These are phyloP conservation scores for Aureobasidium sp. DNA, from an alignment of 2,329 filamentous ascomycete genomes.

Conservation along the genomic window DNA sequence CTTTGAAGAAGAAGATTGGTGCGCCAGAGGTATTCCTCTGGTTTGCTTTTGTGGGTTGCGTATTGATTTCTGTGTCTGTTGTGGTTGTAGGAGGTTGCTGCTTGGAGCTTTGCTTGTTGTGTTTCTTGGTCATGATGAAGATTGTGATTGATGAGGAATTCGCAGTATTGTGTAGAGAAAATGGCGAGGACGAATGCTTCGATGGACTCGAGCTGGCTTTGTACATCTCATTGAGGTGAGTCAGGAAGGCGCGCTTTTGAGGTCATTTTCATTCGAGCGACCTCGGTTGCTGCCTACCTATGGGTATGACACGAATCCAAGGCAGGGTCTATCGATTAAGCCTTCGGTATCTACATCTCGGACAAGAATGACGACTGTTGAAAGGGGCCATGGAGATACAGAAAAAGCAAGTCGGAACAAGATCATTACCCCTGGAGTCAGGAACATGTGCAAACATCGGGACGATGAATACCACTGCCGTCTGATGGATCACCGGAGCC, in stretches of 20 bases:
- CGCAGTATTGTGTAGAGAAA: neutral
- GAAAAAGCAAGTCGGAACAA: neutral
- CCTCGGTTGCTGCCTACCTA: neutral
- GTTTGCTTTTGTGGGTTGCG: neutral
- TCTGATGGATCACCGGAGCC: no score
- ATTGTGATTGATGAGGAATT: neutral
- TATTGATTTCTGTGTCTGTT: neutral
- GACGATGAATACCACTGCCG: no score
- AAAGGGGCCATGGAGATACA: neutral
- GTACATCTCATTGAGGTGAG: neutral
- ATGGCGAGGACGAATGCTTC: neutral
- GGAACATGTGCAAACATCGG: no score
- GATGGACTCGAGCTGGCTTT: neutral
- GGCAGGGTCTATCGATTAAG: neutral
- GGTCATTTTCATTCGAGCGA: neutral
- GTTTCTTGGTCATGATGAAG: neutral
- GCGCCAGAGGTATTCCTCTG: neutral
- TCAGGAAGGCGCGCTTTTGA: neutral
- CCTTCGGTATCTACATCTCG: neutral
- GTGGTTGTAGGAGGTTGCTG: neutral
- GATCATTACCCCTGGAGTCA: neutral
- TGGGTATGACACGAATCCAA: neutral
- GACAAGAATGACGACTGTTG: no score
- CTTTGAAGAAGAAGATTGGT: slow-evolving; percentile 31
- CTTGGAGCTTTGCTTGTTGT: neutral